Evolutionary conservation across 2,329 filamentous ascomycete species (phyloP).

Genomic region (Fusarium sp.): DNA sequence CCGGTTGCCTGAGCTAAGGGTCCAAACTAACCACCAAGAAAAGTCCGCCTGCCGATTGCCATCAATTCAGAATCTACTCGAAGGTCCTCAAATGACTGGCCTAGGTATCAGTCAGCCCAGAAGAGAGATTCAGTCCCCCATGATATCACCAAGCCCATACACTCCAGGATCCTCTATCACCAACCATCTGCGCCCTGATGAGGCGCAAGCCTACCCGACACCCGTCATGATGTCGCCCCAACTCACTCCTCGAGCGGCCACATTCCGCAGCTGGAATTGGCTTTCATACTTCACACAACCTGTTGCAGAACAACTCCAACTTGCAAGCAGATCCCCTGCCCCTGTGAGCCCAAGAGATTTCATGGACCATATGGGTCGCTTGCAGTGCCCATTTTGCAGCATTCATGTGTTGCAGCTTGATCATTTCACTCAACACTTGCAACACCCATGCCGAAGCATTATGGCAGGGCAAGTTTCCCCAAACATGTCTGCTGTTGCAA

Average conservation of each 20-base stretch:
- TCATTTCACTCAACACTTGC: conserved; percentile 12
- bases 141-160: neutral
- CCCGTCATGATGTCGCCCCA: neutral
- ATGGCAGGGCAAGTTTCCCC: neutral
- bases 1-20: neutral
- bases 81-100: neutral
- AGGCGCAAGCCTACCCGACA: neutral
- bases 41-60: neutral
- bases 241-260: neutral
- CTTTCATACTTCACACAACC: neutral
- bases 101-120: neutral
- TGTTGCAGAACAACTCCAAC: neutral
- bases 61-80: neutral
- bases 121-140: neutral
- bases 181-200: neutral
- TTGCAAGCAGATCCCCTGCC: neutral
- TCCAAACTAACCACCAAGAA: neutral
- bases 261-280: neutral
- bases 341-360: neutral
- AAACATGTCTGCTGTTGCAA: neutral
- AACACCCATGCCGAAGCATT: neutral
- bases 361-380: conserved; percentile 2
- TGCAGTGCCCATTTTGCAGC: conserved; percentile 21
- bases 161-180: neutral
- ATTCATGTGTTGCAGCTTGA: neutral